These are phyloP conservation scores for Lactarius pseudohatsudake DNA, from an alignment of 768 basidiomycete genomes.

Conservation along the genomic window DNA sequence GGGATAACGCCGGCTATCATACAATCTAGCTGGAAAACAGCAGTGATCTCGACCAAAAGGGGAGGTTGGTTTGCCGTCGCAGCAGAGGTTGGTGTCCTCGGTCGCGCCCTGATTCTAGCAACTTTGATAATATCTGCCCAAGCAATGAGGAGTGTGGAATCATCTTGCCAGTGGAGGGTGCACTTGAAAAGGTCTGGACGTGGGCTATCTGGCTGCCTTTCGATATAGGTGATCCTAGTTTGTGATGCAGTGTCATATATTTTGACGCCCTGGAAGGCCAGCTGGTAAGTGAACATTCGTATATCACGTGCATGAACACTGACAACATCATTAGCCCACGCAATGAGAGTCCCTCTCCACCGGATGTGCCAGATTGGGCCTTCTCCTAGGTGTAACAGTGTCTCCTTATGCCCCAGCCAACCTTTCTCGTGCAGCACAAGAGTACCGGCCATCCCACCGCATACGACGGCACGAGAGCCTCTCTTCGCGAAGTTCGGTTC, in stretches of 20 bases:
- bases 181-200: conserved; percentile 95
- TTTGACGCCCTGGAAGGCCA: conserved; percentile 71
- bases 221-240: conserved; percentile 80
- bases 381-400: conserved; percentile 76
- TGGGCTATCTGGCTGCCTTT: conserved; percentile 78
- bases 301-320: conserved; percentile 32
- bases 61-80: conserved; percentile 52
- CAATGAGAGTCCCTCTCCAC: conserved; percentile 85
- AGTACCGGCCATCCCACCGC: conserved; percentile 88
- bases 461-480: conserved; percentile 76
- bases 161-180: conserved; percentile 89
- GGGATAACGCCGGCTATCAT: conserved; percentile 92
- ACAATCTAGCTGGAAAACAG: conserved; percentile 89
- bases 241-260: conserved; percentile 84
- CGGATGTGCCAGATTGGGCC: conserved; percentile 92
- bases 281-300: conserved; percentile 5
- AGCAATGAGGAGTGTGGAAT: conserved; percentile 82
- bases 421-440: conserved; percentile 91
- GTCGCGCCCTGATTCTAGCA: conserved; percentile 69
- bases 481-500: conserved; percentile 88
- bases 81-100: conserved; percentile 45
- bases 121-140: conserved; percentile 96
- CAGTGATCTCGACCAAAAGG: conserved; percentile 82
- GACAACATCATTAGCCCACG: conserved; percentile 94
- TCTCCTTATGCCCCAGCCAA: conserved; percentile 95